Conservation (phyloP, 192 early-diverging fungal species). For the Coemansia sp. region DNA sequence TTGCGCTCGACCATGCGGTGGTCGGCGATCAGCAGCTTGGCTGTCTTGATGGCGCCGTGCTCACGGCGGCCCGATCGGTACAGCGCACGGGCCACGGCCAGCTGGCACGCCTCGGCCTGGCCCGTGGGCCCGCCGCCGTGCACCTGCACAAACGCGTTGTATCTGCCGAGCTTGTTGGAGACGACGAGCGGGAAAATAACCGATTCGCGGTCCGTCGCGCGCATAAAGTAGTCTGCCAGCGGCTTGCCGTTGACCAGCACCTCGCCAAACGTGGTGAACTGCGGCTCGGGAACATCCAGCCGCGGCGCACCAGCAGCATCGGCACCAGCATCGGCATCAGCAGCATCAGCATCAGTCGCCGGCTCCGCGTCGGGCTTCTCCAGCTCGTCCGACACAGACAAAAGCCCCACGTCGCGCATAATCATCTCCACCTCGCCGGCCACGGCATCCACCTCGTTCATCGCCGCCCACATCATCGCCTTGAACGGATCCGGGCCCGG, state of each 20-base stretch:
- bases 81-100: conserved; percentile 75
- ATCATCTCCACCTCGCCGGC: conserved; percentile 10
- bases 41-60: too few relatives aligned
- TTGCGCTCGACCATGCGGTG: conserved; percentile 89
- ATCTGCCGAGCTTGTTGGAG: conserved; percentile 65
- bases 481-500: not conserved
- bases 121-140: conserved; percentile 80
- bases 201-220: conserved; percentile 62
- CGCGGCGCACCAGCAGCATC: too few relatives aligned
- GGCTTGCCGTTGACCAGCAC: conserved; percentile 78
- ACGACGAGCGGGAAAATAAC: conserved; percentile 73
- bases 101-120: conserved; percentile 82
- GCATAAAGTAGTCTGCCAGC: conserved; percentile 72
- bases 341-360: not conserved
- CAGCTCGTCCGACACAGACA: not conserved
- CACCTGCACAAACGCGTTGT: conserved; percentile 83
- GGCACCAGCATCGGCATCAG: not conserved
- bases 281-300: conserved; percentile 4
- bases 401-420: not conserved
- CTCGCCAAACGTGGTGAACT: conserved; percentile 45
- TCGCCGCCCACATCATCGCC: not conserved
- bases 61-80: too few relatives aligned
- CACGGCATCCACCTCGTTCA: conserved; percentile 35
- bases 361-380: not conserved
- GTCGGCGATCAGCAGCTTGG: conserved; percentile 58